Evolutionary conservation across 1,284 basidiomycete genomes (phyloP).

Genomic region (Rhizoctonia solani): DNA sequence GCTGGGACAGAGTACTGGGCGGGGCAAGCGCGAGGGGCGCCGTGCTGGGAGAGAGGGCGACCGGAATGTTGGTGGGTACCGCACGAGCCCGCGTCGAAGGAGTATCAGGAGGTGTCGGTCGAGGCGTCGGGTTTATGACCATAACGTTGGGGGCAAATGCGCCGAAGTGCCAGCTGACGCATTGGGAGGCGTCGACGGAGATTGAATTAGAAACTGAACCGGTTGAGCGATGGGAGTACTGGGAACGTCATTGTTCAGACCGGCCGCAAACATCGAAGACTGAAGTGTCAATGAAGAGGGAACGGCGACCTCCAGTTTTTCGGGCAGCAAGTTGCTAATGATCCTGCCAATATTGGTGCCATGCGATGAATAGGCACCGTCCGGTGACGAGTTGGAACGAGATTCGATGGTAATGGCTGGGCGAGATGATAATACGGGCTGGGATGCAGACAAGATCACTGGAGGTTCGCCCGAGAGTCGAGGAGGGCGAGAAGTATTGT

Average conservation of each 20-base stretch:
- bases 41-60: slow-evolving; percentile 5
- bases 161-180: slow-evolving; percentile 35
- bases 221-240: slow-evolving; percentile 16
- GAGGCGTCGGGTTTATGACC: slow-evolving; percentile 60
- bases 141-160: slow-evolving; percentile 41
- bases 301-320: slow-evolving; percentile 42
- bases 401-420: slow-evolving; percentile 12
- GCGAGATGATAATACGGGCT: slow-evolving; percentile 10
- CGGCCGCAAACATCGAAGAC: slow-evolving; percentile 9
- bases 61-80: slow-evolving; percentile 14
- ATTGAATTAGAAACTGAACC: slow-evolving; percentile 29
- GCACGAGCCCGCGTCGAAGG: slow-evolving; percentile 47
- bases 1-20: slow-evolving; percentile 14
- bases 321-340: slow-evolving; percentile 61
- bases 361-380: not conserved
- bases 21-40: slow-evolving; percentile 19
- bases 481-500: not conserved
- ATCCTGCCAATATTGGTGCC: slow-evolving; percentile 51
- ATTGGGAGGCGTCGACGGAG: slow-evolving; percentile 30
- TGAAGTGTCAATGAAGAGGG: slow-evolving; percentile 27
- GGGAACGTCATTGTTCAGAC: slow-evolving; percentile 5
- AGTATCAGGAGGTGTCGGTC: slow-evolving; percentile 50
- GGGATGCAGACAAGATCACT: slow-evolving; percentile 10
- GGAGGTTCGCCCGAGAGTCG: slow-evolving; percentile 13
- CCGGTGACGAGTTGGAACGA: slow-evolving; percentile 25